A percentile compares a stretch with the other conserved stretches of the same genome.
These are phyloP conservation scores for Talaromyces piceae DNA, from an alignment of 2,329 filamentous ascomycete genomes.

Conservation along the genomic window DNA sequence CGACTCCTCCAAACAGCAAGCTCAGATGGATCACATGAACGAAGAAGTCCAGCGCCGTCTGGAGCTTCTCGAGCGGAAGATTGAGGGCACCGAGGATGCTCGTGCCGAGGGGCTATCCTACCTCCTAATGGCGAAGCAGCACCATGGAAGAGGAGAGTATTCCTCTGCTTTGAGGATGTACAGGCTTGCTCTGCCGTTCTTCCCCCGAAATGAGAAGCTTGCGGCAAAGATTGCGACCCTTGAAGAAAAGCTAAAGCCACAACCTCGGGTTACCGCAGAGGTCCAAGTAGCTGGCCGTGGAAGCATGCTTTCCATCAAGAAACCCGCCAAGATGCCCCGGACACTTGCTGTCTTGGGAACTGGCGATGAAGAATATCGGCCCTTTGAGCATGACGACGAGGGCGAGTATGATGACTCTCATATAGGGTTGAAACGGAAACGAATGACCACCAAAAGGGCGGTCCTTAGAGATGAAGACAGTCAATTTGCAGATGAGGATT, in stretches of 20 bases:
- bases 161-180: conserved; percentile 75
- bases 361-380: conserved; percentile 26
- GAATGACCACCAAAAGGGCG: conserved; percentile 15
- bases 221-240: conserved; percentile 48
- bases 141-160: conserved; percentile 76
- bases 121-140: conserved; percentile 83
- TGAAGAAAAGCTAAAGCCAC: conserved; percentile 42
- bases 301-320: conserved; percentile 27
- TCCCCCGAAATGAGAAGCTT: conserved; percentile 77
- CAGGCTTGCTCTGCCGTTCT: conserved; percentile 73
- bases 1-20: conserved; percentile 42
- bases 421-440: conserved; percentile 18
- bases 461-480: neutral
- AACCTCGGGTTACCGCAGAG: conserved; percentile 14
- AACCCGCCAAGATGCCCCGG: conserved; percentile 18
- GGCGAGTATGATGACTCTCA: conserved; percentile 20
- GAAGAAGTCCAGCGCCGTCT: conserved; percentile 74
- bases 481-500: conserved; percentile 8
- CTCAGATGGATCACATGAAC: conserved; percentile 50
- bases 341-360: conserved; percentile 24
- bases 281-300: conserved; percentile 18
- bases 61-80: conserved; percentile 77
- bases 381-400: conserved; percentile 16
- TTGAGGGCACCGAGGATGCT: conserved; percentile 67
- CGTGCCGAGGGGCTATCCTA: conserved; percentile 77